Conservation (phyloP, 345 rosid genomes). For the Clausena lansium region DNA sequence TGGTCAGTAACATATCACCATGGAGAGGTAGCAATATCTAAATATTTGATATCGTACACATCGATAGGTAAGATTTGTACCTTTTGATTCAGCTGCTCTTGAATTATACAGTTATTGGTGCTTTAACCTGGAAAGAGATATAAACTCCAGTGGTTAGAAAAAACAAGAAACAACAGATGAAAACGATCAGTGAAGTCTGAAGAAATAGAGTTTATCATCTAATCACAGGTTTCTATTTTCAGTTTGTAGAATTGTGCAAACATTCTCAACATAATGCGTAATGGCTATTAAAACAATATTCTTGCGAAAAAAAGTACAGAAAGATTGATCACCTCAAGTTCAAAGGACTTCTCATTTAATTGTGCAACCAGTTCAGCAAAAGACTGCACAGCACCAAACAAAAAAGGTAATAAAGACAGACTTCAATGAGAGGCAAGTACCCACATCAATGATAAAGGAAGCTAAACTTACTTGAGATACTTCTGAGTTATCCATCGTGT, state of each 20-base stretch:
- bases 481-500: conserved; percentile 59
- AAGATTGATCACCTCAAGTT: conserved; percentile 72
- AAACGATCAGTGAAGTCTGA: not conserved
- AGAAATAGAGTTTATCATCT: conserved; percentile 15
- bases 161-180: conserved; percentile 2
- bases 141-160: conserved; percentile 5
- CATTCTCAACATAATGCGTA: not conserved
- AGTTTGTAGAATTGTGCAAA: conserved; percentile 4
- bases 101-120: conserved; percentile 88
- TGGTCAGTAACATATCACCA: not conserved
- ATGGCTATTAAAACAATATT: conserved; percentile 10
- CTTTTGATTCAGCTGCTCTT: conserved; percentile 88
- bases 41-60: not conserved
- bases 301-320: not conserved
- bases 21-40: not conserved
- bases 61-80: conserved; percentile 30
- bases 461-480: conserved; percentile 56
- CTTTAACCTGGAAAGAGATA: conserved; percentile 66
- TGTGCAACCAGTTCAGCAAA: conserved; percentile 73
- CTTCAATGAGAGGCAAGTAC: conserved; percentile 15
- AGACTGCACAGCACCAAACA: conserved; percentile 51
- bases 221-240: not conserved
- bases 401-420: conserved; percentile 19
- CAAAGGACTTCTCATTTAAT: conserved; percentile 89
- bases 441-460: not conserved